Base-by-base conservation (phyloP, 768 basidiomycete genomes). In the Cystobasidium onofrii region DNA sequence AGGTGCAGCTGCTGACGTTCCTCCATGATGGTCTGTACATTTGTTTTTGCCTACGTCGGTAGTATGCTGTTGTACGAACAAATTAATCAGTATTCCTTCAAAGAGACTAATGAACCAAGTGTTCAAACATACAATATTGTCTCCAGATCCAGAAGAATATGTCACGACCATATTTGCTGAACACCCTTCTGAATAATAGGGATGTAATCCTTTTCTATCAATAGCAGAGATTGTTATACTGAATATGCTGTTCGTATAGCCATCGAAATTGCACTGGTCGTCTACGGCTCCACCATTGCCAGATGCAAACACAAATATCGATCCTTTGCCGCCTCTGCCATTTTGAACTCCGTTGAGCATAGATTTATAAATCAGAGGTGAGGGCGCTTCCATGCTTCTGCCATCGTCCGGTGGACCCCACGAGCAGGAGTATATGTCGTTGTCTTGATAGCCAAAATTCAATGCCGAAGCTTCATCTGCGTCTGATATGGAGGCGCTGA, bases 381-480 rank as follows among this genome's bases (percentile, higher is more conserved):
- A 87, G 0, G 96, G 96, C 0, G 87, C 92, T 80, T 99, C 96
- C 95, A 98, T 97, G 0, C 90, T 88, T 78, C 84, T 84, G 10
- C 95, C 95, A 78, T 96, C 90, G 81, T 99, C 95, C 0, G 94
- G 90, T 10, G 96, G 96, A 4, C 96, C 96, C 96, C 96, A 99
- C 70, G 90, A 92, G 81, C 96, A 99, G 75, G 90, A 92, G 82
- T 91, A 98, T 77, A 92, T 92, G 29, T 89, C 90, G 64, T 89
- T 92, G 77, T 91, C 88, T 76, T 96, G 89, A 81, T 87, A 98
- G 13, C 89, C 92, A 81, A 89, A 96, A 82, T 99, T 99, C 73
- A 99, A 86, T 9, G 94, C 88, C 1, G 91, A 87, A 0, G 96
- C 93, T 82, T 99, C 96, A 80, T 99, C 96, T 29, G 89, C 87